These are phyloP conservation scores for Pseudogymnoascus sp. DNA, from an alignment of 2,329 filamentous ascomycete species.

Conservation along the genomic window DNA sequence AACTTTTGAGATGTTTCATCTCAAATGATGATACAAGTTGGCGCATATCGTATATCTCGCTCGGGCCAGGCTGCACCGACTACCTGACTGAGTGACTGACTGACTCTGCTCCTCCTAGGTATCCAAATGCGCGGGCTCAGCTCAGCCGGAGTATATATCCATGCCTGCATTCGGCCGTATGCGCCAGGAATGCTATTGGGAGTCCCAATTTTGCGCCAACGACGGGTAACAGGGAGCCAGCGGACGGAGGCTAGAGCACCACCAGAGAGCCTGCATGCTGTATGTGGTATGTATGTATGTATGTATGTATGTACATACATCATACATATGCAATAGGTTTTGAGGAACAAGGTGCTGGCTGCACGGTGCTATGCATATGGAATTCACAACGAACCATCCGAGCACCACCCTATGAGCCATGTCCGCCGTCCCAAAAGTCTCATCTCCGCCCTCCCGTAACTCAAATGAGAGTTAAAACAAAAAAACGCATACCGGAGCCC, in stretches of 20 bases:
- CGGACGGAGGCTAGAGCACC: background rate
- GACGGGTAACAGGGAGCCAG: background rate
- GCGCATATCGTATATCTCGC: background rate
- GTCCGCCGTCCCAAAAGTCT: background rate
- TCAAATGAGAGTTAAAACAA: background rate
- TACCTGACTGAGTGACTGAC: background rate
- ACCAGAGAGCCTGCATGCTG: background rate
- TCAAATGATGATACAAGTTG: background rate
- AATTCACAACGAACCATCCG: slow-evolving; percentile 5
- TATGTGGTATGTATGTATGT: background rate
- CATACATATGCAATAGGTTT: slow-evolving; percentile 1
- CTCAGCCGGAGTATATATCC: background rate
- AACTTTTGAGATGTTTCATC: background rate
- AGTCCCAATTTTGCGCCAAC: background rate
- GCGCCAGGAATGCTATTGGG: background rate
- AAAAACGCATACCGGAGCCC: background rate
- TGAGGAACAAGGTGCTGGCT: background rate
- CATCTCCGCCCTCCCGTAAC: background rate
- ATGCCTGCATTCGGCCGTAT: background rate
- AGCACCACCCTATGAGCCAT: background rate
- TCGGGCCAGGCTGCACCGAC: background rate
- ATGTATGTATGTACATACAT: slow-evolving; percentile 4
- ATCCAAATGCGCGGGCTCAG: background rate
- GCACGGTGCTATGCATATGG: background rate
- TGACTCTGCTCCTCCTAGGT: background rate